These are phyloP conservation scores for Cutaneotrichosporon daszewskae DNA, from an alignment of 1,284 basidiomycete genomes.

Conservation along the genomic window DNA sequence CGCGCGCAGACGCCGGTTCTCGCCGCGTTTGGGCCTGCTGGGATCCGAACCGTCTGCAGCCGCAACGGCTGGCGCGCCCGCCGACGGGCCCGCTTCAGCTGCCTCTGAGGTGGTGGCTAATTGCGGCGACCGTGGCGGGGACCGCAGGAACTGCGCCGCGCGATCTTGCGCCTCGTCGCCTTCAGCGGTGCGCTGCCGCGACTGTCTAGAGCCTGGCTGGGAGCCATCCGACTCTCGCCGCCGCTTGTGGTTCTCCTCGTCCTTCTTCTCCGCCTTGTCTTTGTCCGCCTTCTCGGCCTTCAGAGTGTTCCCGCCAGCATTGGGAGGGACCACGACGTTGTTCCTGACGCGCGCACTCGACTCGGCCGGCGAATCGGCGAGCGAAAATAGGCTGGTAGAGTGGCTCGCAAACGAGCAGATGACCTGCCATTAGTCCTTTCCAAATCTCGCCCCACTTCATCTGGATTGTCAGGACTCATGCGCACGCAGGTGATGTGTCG, in stretches of 20 bases:
- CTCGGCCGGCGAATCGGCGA: constrained; percentile 55
- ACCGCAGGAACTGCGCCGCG: constrained; percentile 3
- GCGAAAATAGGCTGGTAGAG: constrained; percentile 74
- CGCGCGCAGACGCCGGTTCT: not conserved
- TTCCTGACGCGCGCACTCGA: constrained; percentile 1
- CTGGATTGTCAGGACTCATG: constrained; percentile 67
- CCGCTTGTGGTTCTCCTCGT: too few relatives aligned
- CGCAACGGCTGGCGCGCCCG: too few relatives aligned
- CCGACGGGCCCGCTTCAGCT: not conserved
- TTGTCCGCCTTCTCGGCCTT: not conserved
- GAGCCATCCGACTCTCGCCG: too few relatives aligned
- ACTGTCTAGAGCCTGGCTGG: too few relatives aligned
- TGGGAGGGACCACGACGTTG: constrained; percentile 7
- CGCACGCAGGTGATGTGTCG: constrained; percentile 72
- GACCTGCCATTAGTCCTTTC: constrained; percentile 30
- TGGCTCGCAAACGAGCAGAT: constrained; percentile 65
- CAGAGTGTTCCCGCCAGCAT: not conserved
- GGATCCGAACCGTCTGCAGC: too few relatives aligned
- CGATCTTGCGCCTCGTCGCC: not conserved
- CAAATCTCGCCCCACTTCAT: constrained; percentile 58
- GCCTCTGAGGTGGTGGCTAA: constrained; percentile 3
- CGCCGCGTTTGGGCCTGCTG: too few relatives aligned
- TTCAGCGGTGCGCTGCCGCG: constrained; percentile 1
- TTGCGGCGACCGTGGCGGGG: not conserved
- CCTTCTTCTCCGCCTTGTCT: too few relatives aligned